Conservation (phyloP, 169 alveolate genomes). For the Eimeria brunetti region DNA sequence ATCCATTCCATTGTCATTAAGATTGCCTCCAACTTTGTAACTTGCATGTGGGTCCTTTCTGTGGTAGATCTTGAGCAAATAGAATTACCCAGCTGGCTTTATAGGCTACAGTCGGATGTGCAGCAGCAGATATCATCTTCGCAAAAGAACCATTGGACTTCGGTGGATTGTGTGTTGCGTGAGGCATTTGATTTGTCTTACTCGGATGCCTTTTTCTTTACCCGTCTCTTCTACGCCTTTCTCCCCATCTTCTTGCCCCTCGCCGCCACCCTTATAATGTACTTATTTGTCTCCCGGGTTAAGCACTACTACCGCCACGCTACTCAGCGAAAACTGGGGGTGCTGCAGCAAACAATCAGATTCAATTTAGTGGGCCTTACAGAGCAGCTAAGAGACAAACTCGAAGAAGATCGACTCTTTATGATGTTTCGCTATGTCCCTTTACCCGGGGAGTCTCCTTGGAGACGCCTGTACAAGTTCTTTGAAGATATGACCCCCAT, state of each 20-base stretch:
- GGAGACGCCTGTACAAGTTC: slow-evolving; percentile 83
- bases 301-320: slow-evolving; percentile 62
- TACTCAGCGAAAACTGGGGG: slow-evolving; percentile 78
- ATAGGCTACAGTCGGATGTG: slow-evolving; percentile 68
- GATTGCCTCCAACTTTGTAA: slow-evolving; percentile 88
- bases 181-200: slow-evolving; percentile 82
- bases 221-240: slow-evolving; percentile 84
- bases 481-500: slow-evolving; percentile 92
- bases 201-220: slow-evolving; percentile 86
- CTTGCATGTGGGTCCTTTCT: slow-evolving; percentile 87
- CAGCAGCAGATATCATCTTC: slow-evolving; percentile 15
- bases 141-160: slow-evolving; percentile 71
- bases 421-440: slow-evolving; percentile 88
- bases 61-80: slow-evolving; percentile 84
- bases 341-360: slow-evolving; percentile 82
- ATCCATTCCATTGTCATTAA: slow-evolving; percentile 91
- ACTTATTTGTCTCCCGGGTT: slow-evolving; percentile 81
- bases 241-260: slow-evolving; percentile 85
- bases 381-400: slow-evolving; percentile 83
- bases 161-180: slow-evolving; percentile 88
- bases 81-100: slow-evolving; percentile 83
- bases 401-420: slow-evolving; percentile 86
- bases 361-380: slow-evolving; percentile 82
- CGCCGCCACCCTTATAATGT: slow-evolving; percentile 85
- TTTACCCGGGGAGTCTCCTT: slow-evolving; percentile 83